phyloP scores from a whole-genome alignment of 495 filamentous ascomycete genomes.

The Penicillium odoratum region DNA sequence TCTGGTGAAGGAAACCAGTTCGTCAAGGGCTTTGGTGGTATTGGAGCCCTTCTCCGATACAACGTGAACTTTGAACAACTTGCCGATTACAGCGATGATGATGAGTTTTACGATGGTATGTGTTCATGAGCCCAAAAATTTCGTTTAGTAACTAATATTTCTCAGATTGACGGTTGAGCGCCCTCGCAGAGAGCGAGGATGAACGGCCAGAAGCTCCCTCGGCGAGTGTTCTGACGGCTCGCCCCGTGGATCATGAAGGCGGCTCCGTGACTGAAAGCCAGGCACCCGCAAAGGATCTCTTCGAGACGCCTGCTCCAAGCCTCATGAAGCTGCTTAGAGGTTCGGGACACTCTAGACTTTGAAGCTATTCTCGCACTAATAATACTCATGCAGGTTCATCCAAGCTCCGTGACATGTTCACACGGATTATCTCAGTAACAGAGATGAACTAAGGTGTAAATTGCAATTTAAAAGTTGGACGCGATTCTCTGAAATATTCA shows the following conservation, averaged over 20 bases:
- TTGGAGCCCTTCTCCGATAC: conserved; percentile 95
- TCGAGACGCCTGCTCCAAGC: conserved; percentile 33
- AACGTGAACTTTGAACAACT: conserved; percentile 99
- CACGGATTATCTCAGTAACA: conserved; percentile 29
- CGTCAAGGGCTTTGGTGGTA: conserved; percentile 98
- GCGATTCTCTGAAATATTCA: conserved; percentile 30
- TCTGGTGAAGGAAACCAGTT: conserved; percentile 99
- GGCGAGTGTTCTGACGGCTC: conserved; percentile 62
- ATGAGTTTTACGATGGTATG: conserved; percentile 96
- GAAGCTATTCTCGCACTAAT: not conserved
- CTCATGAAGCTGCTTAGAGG: conserved; percentile 42
- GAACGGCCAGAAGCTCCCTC: conserved; percentile 68
- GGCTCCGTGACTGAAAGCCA: conserved; percentile 38
- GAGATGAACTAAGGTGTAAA: conserved; percentile 34
- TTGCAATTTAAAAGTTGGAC: conserved; percentile 37
- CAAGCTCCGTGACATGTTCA: conserved; percentile 42
- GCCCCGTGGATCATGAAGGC: conserved; percentile 45
- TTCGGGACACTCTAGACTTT: conserved; percentile 13
- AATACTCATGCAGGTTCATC: conserved; percentile 40
- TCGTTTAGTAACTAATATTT: conserved; percentile 17
- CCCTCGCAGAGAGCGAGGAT: conserved; percentile 90
- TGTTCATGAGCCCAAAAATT: conserved; percentile 9
- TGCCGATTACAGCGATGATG: conserved; percentile 90
- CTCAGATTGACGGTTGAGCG: conserved; percentile 87
- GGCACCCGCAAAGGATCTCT: conserved; percentile 34